Conservation (phyloP, 805 yeast genomes). For the Grigorovia transvaalensis region DNA sequence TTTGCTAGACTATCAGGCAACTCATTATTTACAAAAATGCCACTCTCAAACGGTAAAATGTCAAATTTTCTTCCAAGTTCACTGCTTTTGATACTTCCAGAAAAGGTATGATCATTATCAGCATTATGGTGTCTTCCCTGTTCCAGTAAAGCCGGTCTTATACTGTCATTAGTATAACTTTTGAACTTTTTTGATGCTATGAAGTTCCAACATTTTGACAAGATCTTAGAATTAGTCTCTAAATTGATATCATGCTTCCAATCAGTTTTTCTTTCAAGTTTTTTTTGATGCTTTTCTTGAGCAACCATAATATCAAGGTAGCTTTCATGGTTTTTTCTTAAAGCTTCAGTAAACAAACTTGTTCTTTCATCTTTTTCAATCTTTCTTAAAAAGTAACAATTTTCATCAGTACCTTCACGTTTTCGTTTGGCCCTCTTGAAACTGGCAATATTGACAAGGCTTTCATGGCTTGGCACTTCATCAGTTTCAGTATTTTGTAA, state of each 20-base stretch:
- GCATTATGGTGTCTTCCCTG: not conserved
- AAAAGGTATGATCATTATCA: not conserved
- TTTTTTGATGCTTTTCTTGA: constrained; percentile 1
- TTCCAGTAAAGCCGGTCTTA: not conserved
- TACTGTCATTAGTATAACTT: not conserved
- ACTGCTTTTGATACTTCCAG: not conserved
- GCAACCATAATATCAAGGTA: constrained; percentile 16
- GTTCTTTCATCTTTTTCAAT: constrained; percentile 16
- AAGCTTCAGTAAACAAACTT: constrained; percentile 17
- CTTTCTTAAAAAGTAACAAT: not conserved
- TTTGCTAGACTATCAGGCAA: not conserved
- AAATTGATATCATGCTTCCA: not conserved
- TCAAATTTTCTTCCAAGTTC: constrained; percentile 11
- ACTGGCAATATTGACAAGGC: not conserved
- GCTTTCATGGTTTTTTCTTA: constrained; percentile 15
- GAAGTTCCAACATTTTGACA: constrained; percentile 11
- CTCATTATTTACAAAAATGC: not conserved
- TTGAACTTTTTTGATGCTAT: constrained; percentile 1
- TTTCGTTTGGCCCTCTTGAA: no score
- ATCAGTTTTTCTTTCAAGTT: not conserved
- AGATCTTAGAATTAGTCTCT: not conserved
- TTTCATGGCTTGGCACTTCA: not conserved
- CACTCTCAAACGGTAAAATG: not conserved
- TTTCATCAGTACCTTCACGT: not conserved
- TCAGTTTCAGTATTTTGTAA: not conserved